Evolutionary conservation across 73 alveolate genomes (phyloP), one percentile per base, ranked within the genome.

Genomic region (Paramecium sonneborni): DNA sequence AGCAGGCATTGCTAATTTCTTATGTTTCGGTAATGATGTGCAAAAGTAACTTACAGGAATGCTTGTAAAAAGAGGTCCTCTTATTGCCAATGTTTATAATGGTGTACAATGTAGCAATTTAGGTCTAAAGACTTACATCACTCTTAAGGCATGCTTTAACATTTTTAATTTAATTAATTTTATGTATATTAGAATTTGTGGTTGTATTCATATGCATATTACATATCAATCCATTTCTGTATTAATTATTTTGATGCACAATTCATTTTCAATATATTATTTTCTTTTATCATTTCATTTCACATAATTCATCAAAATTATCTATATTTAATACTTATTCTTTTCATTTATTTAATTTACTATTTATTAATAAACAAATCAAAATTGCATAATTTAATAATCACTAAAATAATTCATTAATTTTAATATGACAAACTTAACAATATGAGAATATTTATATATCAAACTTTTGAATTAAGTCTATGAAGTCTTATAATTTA

Each of bases 1-100:
- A 26, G 94, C 85, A 10, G 99, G 99, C 97, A 96, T 95, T n/a
- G 92, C 92, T 34, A 96, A 95, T 88, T 90, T 92, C 69, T 87
- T 39, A 85, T 95, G 97, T n/a, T 76, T 92, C 6, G 97, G 97
- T n/a, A 72, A 41, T 8, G 84, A 10, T 62, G 84, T 62, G 10
- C n/a, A 28, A 28, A 26, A 62, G 24, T 26, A 62, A 11, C 44
- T 62, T 14, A 62, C 44, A 32, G 84, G 84, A 3, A 62, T 32
- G 24, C 20, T 62, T 2, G 84, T 30, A n/a, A 62, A 62, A 32
- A 62, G 84, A 32, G 84, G 84, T 26, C 84, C 84, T 62, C 84
- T 26, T 30, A 62, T 62, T 10, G 84, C 20, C 48, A 62, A 0
- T 62, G 43, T 32, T 26, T 26, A 6, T 6, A 62, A 15, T 14